Evolutionary conservation across 2,329 filamentous ascomycete species (phyloP).

Genomic region (Orbilia ellipsospora): DNA sequence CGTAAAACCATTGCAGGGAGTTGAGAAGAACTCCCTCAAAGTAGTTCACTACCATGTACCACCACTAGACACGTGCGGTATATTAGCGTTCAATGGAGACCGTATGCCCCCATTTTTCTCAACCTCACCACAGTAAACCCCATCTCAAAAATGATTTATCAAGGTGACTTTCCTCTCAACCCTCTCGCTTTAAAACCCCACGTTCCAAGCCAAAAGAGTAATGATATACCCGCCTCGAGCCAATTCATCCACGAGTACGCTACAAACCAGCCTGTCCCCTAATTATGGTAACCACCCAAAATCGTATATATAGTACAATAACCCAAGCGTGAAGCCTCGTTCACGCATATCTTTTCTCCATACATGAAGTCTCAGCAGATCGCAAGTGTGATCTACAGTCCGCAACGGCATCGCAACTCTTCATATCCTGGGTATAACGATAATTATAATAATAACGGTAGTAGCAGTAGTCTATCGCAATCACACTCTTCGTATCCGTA

Average conservation of each 20-base stretch:
- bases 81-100: conserved; percentile 54
- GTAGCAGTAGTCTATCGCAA: conserved; percentile 15
- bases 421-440: background rate
- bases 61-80: conserved; percentile 22
- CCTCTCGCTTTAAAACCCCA: too few relatives aligned
- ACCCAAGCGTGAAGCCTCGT: background rate
- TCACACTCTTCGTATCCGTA: conserved; percentile 38
- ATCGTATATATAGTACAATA: background rate
- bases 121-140: conserved; percentile 9
- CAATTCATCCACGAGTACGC: conserved; percentile 19
- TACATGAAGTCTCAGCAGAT: conserved; percentile 50
- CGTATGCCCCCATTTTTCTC: conserved; percentile 33
- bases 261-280: conserved; percentile 33
- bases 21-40: conserved; percentile 37
- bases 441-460: background rate
- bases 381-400: conserved; percentile 48
- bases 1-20: background rate
- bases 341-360: conserved; percentile 22
- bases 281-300: background rate
- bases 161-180: too few relatives aligned
- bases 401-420: conserved; percentile 20
- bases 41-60: conserved; percentile 1
- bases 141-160: too few relatives aligned
- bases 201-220: background rate
- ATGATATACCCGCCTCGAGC: conserved; percentile 24